phyloP scores from a whole-genome alignment of 2,329 filamentous ascomycete species.

The Ophiocordyceps sinensis region DNA sequence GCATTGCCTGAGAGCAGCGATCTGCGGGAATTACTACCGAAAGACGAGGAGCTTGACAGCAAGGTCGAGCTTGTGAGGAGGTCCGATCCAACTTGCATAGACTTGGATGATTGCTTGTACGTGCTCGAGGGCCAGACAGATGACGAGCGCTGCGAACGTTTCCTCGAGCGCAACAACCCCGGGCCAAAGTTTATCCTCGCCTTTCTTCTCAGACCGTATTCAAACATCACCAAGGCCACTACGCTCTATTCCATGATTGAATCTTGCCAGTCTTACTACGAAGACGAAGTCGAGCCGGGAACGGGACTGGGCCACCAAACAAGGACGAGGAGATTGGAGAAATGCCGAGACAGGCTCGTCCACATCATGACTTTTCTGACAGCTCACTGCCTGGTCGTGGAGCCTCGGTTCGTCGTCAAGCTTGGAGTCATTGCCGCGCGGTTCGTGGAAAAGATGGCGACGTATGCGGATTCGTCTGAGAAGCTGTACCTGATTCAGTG shows the following conservation, averaged over 20 bases:
- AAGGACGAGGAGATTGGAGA: not conserved
- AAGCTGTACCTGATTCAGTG: constrained; percentile 15
- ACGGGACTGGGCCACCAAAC: not conserved
- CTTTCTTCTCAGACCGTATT: constrained; percentile 14
- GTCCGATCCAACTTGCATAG: constrained; percentile 8
- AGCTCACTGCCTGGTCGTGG: constrained; percentile 16
- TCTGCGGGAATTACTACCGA: constrained; percentile 12
- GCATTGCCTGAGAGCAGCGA: constrained; percentile 5
- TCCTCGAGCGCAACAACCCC: constrained; percentile 10
- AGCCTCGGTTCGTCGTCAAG: constrained; percentile 17
- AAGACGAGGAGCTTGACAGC: constrained; percentile 8
- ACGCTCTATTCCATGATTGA: constrained; percentile 13
- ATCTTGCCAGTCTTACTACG: constrained; percentile 8
- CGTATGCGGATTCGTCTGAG: constrained; percentile 2
- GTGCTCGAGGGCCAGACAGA: constrained; percentile 16
- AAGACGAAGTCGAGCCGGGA: not conserved
- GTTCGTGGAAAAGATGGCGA: constrained; percentile 11
- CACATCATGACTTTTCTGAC: constrained; percentile 12
- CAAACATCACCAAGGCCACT: constrained; percentile 9
- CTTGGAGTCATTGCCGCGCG: constrained; percentile 13
- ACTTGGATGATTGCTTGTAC: constrained; percentile 12
- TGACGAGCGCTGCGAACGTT: constrained; percentile 16
- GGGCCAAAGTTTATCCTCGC: constrained; percentile 16
- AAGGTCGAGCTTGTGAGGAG: constrained; percentile 7
- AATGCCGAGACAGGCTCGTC: constrained; percentile 9